phyloP scores from a whole-genome alignment of 192 early-diverging fungal genomes.

The Backusella westeae region DNA sequence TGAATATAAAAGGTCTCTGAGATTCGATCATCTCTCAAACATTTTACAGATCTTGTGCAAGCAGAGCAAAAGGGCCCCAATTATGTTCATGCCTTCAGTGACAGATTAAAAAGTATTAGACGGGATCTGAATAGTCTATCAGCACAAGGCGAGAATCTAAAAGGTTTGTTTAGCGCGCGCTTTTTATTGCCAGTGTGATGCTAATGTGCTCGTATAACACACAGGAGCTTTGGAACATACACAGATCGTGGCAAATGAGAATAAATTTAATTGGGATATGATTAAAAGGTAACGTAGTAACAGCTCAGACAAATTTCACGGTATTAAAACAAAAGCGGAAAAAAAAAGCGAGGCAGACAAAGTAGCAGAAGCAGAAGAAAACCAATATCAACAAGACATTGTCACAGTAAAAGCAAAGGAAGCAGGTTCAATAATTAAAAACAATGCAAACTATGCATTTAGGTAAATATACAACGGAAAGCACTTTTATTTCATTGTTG shows the following conservation, averaged over 20 bases:
- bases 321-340: not conserved
- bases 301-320: not conserved
- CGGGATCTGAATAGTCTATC: constrained; percentile 17
- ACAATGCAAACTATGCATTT: constrained; percentile 13
- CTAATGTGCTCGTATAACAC: not conserved
- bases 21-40: constrained; percentile 17
- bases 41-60: constrained; percentile 19
- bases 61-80: constrained; percentile 15
- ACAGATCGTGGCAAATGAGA: constrained; percentile 4
- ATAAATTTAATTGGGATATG: constrained; percentile 9
- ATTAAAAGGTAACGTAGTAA: constrained; percentile 15
- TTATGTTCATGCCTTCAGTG: constrained; percentile 18
- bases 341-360: constrained; percentile 10
- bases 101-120: constrained; percentile 13
- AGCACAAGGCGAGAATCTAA: constrained; percentile 3
- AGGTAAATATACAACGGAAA: constrained; percentile 5
- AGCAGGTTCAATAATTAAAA: constrained; percentile 9
- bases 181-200: not conserved
- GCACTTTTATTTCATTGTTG: not conserved
- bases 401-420: constrained; percentile 12
- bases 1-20: constrained; percentile 15
- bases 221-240: constrained; percentile 15
- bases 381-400: not conserved
- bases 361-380: constrained; percentile 10
- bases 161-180: not conserved